Evolutionary conservation across 2,329 filamentous ascomycete genomes (phyloP), one percentile per base, ranked within the genome.

Genomic region (Penicillium freii): DNA sequence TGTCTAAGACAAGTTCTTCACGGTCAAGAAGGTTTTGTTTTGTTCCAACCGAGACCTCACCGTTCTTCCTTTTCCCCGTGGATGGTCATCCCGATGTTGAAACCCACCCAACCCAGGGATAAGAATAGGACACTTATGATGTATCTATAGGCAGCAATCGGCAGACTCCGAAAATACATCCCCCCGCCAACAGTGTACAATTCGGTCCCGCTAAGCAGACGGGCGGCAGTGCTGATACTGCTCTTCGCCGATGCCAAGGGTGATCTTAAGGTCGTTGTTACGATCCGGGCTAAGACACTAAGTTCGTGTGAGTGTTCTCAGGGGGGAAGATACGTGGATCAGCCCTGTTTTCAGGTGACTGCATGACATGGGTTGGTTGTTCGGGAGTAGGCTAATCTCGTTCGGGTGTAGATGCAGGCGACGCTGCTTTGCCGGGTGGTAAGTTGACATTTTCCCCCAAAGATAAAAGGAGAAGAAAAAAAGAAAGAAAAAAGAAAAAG

Each of bases 161-260:
- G 81, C 42, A 80, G 84, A 54, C 75, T 87, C 27, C 78, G 83
- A 64, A 71, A 76, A 36, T 87, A 85, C 66, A 72, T 74, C 15
- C 77, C 84, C n/a, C 83, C 83, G 40, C 78, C 82, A 9, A 85
- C 84, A 7, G 78, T 77, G 60, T 87, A 84, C 74, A 75, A 79
- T 62, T 76, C 78, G 49, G 80, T 84, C 42, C 84, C 84, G 1
- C 68, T 86, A 9, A 79, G 77, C 15, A 84, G 90, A 60, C 86
- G 92, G 63, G 93, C 93, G 15, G 92, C 93, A 25, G 93, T 97
- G 40, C 78, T 97, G 53, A 83, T 97, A 48, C 82, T 97, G 51
- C 82, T 97, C 1, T 97, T 94, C 72, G 91, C 92, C 36, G 93
- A 97, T 74, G 83, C 84, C 43, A 80, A 83, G 61, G 93, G 93